These are phyloP conservation scores for Tricholoma matsutake DNA, from an alignment of 768 basidiomycete genomes.

Conservation along the genomic window DNA sequence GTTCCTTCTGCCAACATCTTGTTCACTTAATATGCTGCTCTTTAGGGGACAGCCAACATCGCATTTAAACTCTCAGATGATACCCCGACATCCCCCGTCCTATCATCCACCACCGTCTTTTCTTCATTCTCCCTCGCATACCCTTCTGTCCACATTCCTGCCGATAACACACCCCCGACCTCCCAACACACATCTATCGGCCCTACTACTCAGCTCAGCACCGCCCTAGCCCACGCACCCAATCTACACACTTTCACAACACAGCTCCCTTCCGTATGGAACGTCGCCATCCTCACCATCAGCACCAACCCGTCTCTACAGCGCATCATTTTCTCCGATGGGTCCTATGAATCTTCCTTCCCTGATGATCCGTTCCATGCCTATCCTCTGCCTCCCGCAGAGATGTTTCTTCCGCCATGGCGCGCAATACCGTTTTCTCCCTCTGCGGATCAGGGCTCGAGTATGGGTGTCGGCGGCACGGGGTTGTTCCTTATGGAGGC, in stretches of 20 bases:
- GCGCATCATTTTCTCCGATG: conserved; percentile 38
- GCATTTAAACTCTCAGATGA: conserved; percentile 57
- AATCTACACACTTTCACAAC: conserved; percentile 49
- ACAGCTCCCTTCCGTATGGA: conserved; percentile 58
- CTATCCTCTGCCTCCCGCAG: not conserved
- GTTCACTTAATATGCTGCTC: not conserved
- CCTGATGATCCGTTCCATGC: not conserved
- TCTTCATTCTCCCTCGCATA: conserved; percentile 9
- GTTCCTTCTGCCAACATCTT: not conserved
- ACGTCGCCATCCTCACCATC: conserved; percentile 47
- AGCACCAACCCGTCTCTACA: conserved; percentile 46
- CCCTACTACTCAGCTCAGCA: conserved; percentile 32
- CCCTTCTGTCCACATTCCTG: not conserved
- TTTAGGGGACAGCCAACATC: conserved; percentile 50
- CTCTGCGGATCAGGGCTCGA: not conserved
- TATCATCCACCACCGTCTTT: conserved; percentile 13
- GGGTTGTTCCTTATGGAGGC: conserved; percentile 60
- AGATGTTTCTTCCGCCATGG: not conserved
- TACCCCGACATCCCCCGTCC: conserved; percentile 18
- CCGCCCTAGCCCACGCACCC: conserved; percentile 37
- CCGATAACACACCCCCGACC: not conserved
- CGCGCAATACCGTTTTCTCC: not conserved
- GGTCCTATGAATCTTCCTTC: not conserved
- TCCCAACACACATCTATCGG: conserved; percentile 13
- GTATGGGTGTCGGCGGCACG: conserved; percentile 37